Evolutionary conservation across 768 basidiomycete species (phyloP), one percentile per base, ranked within the genome.

Genomic region (Coprinellus aureogranulatus): DNA sequence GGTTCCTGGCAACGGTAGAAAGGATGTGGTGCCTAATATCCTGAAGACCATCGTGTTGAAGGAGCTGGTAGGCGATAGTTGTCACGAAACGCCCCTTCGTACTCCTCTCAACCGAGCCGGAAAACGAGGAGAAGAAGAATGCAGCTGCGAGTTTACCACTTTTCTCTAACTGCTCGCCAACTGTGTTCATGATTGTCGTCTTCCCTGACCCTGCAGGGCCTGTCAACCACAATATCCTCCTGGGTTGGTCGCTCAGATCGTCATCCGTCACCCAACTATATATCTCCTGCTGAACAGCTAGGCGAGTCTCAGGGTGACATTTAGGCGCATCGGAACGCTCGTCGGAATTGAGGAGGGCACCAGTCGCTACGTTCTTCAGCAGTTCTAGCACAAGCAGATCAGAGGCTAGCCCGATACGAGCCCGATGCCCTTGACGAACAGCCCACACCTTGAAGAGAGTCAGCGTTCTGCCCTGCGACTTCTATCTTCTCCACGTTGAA

Each of bases 191-290:
- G 25, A 59, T 53, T 20, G 53, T 45, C 1, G 58, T 54, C 18
- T 54, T 59, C 1, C 58, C 58, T 9, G 52, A 28, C 20, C 58
- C 57, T 1, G 57, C 48, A 23, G 48, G 49, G 12, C 57, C 58
- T 4, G 31, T 41, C 2, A 59, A 20, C 58, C 58, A 54, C n/a
- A 48, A 5, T 20, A 37, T 20, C 27, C 25, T 22, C 9, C 27
- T 31, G n/a, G 26, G 18, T 25, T 27, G 22, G 14, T 16, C 41
- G 41, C 5, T 5, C 14, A 5, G 5, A 1, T 26, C 23, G 16
- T n/a, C 22, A 27, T 59, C 34, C 16, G 34, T 22, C 30, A 54
- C 37, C 42, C 26, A 49, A 18, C 39, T 26, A 23, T 37, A 28
- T 16, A 54, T 47, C 20, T 59, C 54, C 8, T 40, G 20, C 11